Evolutionary conservation across 2,329 filamentous ascomycete genomes (phyloP).

Genomic region (Epichloe festucae): DNA sequence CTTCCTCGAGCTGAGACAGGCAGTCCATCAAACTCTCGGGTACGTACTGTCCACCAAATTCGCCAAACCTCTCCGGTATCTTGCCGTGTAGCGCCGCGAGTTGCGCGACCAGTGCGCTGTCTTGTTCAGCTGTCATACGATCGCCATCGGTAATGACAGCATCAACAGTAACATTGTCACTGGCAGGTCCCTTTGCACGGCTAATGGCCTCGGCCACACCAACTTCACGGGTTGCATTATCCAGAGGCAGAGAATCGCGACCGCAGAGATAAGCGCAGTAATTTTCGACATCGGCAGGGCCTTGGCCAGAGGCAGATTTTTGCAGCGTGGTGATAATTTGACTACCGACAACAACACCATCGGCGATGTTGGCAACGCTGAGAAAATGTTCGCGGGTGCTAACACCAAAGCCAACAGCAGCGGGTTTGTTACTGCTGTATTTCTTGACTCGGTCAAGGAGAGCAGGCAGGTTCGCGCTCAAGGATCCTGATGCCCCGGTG

Average conservation of each 20-base stretch:
- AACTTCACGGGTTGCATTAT: conserved; percentile 46
- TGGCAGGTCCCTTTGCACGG: conserved; percentile 30
- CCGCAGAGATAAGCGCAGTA: conserved; percentile 64
- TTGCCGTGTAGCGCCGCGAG: conserved; percentile 69
- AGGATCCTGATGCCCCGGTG: conserved; percentile 72
- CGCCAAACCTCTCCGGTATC: conserved; percentile 78
- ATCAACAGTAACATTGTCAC: conserved; percentile 36
- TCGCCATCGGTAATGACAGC: conserved; percentile 54
- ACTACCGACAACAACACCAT: conserved; percentile 92
- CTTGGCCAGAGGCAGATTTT: conserved; percentile 17
- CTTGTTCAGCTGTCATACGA: conserved; percentile 43
- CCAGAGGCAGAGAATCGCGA: conserved; percentile 23
- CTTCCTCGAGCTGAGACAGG: conserved; percentile 74
- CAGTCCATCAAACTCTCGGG: conserved; percentile 98
- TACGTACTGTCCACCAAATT: conserved; percentile 95
- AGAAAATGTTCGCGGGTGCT: conserved; percentile 91
- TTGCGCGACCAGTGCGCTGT: conserved; percentile 61
- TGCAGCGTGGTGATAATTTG: conserved; percentile 76
- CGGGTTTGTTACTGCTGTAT: conserved; percentile 81
- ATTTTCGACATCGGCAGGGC: conserved; percentile 61
- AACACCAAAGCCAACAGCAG: conserved; percentile 90
- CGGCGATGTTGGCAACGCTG: conserved; percentile 69
- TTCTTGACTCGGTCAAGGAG: conserved; percentile 77
- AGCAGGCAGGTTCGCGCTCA: conserved; percentile 71
- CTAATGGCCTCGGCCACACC: conserved; percentile 56